phyloP scores from a whole-genome alignment of 1,284 basidiomycete species.

The Phellopilus nigrolimitatus region DNA sequence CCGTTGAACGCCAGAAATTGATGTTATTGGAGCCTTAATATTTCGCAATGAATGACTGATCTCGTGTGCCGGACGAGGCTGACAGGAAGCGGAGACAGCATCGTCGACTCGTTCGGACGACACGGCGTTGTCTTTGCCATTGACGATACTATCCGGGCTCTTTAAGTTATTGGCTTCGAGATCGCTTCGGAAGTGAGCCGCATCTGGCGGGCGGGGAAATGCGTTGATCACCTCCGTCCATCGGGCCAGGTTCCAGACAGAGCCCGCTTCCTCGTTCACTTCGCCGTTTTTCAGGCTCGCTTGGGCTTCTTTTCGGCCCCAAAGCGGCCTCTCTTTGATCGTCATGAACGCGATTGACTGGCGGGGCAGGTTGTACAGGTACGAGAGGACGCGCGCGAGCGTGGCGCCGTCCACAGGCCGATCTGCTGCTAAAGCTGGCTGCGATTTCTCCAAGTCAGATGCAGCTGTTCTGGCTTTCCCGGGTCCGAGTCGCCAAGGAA shows the following conservation, averaged over 20 bases:
- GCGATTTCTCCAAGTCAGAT: conserved; percentile 9
- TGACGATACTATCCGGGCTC: background rate
- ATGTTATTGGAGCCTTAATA: too few relatives aligned
- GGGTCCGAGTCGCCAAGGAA: too few relatives aligned
- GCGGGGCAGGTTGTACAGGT: conserved; percentile 4
- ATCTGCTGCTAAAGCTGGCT: background rate
- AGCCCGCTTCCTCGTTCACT: background rate
- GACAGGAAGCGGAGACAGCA: too few relatives aligned
- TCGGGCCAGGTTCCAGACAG: background rate
- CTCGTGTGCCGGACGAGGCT: too few relatives aligned
- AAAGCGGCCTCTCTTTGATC: conserved; percentile 2
- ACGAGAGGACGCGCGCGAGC: conserved; percentile 4
- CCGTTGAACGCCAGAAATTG: too few relatives aligned
- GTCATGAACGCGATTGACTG: background rate
- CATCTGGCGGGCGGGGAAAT: conserved; percentile 9
- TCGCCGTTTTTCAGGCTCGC: background rate
- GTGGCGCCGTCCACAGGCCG: background rate
- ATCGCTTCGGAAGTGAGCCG: background rate
- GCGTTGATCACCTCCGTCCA: conserved; percentile 8
- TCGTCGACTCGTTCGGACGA: too few relatives aligned
- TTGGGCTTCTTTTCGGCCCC: background rate
- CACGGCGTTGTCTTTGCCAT: too few relatives aligned
- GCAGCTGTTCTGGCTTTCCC: too few relatives aligned
- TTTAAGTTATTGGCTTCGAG: background rate
- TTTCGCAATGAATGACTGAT: too few relatives aligned